A percentile compares a stretch with the other conserved stretches of the same genome.
phyloP scores from a whole-genome alignment of 768 basidiomycete genomes.

The Nidularia sp. region DNA sequence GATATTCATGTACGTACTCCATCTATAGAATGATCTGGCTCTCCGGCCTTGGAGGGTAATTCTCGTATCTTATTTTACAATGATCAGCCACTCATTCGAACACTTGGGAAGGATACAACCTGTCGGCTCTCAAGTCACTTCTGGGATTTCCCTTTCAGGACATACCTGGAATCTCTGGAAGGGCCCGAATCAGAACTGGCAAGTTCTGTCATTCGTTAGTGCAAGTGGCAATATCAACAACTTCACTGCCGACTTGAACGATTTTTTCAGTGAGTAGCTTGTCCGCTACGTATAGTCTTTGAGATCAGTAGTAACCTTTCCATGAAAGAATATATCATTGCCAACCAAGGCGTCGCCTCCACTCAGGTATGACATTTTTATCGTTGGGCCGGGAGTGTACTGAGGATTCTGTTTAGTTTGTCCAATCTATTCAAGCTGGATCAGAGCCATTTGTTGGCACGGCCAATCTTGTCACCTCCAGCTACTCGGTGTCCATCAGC shows the following conservation, averaged over 20 bases:
- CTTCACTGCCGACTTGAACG: constrained; percentile 50
- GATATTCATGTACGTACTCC: background rate
- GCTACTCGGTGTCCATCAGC: constrained; percentile 10
- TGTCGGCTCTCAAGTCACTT: constrained; percentile 43
- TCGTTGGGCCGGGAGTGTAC: background rate
- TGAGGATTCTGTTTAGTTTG: constrained; percentile 24
- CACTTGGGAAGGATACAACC: constrained; percentile 41
- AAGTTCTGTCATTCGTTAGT: constrained; percentile 54
- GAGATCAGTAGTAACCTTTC: background rate
- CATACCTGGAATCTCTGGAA: constrained; percentile 55
- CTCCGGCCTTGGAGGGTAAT: constrained; percentile 48
- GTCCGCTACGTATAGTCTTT: background rate
- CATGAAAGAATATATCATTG: constrained; percentile 38
- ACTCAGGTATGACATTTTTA: constrained; percentile 29
- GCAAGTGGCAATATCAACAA: constrained; percentile 39
- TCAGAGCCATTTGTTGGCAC: constrained; percentile 51
- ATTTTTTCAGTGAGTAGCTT: constrained; percentile 44
- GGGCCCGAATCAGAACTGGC: constrained; percentile 50
- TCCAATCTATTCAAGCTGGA: constrained; percentile 53
- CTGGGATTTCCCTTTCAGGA: constrained; percentile 37
- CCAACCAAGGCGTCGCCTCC: constrained; percentile 40
- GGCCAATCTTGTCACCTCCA: constrained; percentile 36
- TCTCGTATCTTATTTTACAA: too few relatives aligned
- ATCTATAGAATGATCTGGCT: constrained; percentile 56
- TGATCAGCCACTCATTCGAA: too few relatives aligned